Percentiles rank a stretch among this genome's conserved stretches.
Evolutionary conservation across 768 basidiomycete genomes (phyloP).

Genomic region (Tricholoma sp.): DNA sequence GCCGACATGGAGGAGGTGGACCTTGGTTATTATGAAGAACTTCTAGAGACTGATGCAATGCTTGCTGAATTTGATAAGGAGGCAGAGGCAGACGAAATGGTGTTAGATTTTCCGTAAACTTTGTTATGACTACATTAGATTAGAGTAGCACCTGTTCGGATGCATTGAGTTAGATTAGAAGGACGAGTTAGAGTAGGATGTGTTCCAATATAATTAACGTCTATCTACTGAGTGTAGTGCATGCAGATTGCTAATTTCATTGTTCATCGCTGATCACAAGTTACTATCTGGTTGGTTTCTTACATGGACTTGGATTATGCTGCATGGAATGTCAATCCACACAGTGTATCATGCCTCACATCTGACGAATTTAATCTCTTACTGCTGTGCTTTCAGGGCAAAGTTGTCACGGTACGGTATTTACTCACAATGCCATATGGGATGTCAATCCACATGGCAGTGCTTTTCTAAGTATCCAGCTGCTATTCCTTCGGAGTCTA

Average conservation of each 20-base stretch:
- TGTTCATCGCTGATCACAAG: not conserved
- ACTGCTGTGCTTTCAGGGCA: not conserved
- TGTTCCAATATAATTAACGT: not conserved
- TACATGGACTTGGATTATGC: too few species aligned
- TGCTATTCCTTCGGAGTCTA: too few species aligned
- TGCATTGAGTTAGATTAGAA: not conserved
- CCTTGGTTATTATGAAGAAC: not conserved
- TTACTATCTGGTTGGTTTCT: too few species aligned
- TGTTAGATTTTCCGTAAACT: not conserved
- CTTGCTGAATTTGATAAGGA: not conserved
- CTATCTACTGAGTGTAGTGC: not conserved
- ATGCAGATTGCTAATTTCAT: not conserved
- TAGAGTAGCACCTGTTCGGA: not conserved
- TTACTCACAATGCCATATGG: too few species aligned
- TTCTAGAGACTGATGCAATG: not conserved
- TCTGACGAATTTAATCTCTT: not conserved
- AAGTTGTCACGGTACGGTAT: not conserved
- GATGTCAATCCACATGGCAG: too few species aligned
- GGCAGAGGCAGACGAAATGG: not conserved
- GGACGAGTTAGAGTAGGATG: not conserved
- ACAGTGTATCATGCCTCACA: too few species aligned
- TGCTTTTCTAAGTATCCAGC: too few species aligned
- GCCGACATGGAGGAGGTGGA: not conserved
- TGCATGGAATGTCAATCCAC: too few species aligned
- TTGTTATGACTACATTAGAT: not conserved